phyloP scores from a whole-genome alignment of 257 asterid genomes.

The Orobanche coerulescens region DNA sequence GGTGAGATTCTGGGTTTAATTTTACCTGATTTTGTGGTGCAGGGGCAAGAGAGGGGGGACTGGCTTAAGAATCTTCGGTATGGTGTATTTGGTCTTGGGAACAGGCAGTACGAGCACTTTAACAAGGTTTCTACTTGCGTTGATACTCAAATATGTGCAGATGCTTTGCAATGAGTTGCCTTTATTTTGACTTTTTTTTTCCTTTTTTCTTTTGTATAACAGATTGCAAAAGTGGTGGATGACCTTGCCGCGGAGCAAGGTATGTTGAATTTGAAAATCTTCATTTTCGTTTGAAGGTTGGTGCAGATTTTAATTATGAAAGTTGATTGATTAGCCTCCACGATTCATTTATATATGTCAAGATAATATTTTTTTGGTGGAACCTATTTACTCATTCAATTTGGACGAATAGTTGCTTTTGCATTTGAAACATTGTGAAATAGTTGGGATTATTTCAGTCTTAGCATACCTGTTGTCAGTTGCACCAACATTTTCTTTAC shows the following conservation, averaged over 20 bases:
- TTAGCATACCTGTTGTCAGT: not conserved
- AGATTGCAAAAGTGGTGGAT: slow-evolving; percentile 86
- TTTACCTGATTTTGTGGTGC: slow-evolving; percentile 19
- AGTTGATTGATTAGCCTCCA: slow-evolving; percentile 15
- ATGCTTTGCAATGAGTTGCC: not conserved
- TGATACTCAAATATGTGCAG: not conserved
- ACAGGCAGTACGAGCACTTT: slow-evolving; percentile 94
- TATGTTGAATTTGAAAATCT: slow-evolving; percentile 21
- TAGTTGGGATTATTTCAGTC: not conserved
- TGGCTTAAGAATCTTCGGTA: slow-evolving; percentile 72
- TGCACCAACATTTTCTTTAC: not conserved
- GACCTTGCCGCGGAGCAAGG: slow-evolving; percentile 66
- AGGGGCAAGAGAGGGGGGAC: slow-evolving; percentile 80
- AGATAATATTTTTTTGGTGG: slow-evolving; percentile 4
- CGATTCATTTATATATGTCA: not conserved
- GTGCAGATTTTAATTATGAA: too few species aligned
- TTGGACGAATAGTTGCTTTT: slow-evolving; percentile 4
- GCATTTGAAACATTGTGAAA: not conserved
- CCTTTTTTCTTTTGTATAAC: too few species aligned
- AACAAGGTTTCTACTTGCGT: slow-evolving; percentile 57
- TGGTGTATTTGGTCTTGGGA: slow-evolving; percentile 96
- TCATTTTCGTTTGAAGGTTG: not conserved
- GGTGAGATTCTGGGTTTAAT: slow-evolving; percentile 17
- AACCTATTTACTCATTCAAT: not conserved
- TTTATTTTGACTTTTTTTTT: slow-evolving; percentile 9